phyloP scores from a whole-genome alignment of 495 filamentous ascomycete genomes.

The Penicillium pancosmium region DNA sequence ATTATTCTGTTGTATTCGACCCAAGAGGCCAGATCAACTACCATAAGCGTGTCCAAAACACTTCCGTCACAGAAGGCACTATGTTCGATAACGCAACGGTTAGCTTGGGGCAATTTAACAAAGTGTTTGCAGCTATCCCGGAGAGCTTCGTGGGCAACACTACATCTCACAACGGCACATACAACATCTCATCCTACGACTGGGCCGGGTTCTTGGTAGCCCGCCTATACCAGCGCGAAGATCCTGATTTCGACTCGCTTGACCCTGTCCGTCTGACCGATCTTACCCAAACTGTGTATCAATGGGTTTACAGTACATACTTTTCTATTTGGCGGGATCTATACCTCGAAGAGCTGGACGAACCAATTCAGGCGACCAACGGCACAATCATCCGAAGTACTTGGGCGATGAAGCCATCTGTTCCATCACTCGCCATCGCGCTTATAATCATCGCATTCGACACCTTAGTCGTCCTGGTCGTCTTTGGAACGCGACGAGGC shows the following conservation, averaged over 20 bases:
- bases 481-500: slow-evolving; percentile 43
- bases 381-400: slow-evolving; percentile 37
- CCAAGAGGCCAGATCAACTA: slow-evolving; percentile 36
- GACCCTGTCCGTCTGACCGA: slow-evolving; percentile 27
- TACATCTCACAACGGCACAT: slow-evolving; percentile 27
- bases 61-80: slow-evolving; percentile 27
- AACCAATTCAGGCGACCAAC: slow-evolving; percentile 26
- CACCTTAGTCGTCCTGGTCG: slow-evolving; percentile 40
- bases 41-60: slow-evolving; percentile 22
- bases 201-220: slow-evolving; percentile 47
- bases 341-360: slow-evolving; percentile 35
- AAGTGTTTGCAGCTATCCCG: slow-evolving; percentile 43
- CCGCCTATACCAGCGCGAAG: slow-evolving; percentile 37
- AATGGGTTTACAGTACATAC: slow-evolving; percentile 48
- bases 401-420: slow-evolving; percentile 41
- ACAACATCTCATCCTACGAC: slow-evolving; percentile 41
- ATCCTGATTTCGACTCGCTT: slow-evolving; percentile 31
- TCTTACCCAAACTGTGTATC: slow-evolving; percentile 39
- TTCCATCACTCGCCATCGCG: slow-evolving; percentile 35
- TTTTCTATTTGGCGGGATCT: slow-evolving; percentile 43
- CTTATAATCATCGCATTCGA: slow-evolving; percentile 42
- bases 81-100: slow-evolving; percentile 45
- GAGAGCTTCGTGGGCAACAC: slow-evolving; percentile 40
- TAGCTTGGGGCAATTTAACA: slow-evolving; percentile 46
- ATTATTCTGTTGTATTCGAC: slow-evolving; percentile 38